Evolutionary conservation across 1,284 basidiomycete genomes (phyloP).

Genomic region (Ustilago lituana): DNA sequence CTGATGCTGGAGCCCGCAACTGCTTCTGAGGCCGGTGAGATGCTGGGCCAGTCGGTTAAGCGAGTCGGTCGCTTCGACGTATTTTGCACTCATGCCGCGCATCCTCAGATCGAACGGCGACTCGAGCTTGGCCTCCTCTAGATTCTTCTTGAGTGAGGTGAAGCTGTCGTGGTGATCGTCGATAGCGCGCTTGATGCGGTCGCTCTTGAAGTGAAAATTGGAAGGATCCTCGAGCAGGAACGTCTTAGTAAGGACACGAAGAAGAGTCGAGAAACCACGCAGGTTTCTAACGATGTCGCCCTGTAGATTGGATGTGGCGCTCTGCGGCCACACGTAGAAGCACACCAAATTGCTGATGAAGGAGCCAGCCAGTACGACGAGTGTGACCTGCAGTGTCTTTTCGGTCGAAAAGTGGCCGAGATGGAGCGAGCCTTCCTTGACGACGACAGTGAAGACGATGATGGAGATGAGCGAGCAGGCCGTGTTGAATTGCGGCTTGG

Average conservation of each 20-base stretch:
- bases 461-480: conserved; percentile 70
- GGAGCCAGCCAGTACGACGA: conserved; percentile 81
- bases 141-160: conserved; percentile 60
- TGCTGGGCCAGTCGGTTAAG: conserved; percentile 62
- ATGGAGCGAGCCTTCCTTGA: conserved; percentile 86
- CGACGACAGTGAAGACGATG: conserved; percentile 70
- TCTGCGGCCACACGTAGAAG: conserved; percentile 82
- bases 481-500: conserved; percentile 88
- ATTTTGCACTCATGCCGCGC: conserved; percentile 47
- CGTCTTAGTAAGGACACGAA: conserved; percentile 61
- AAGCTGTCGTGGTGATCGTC: conserved; percentile 62
- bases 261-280: conserved; percentile 57
- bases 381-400: conserved; percentile 67
- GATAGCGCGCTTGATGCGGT: conserved; percentile 59
- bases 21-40: conserved; percentile 57
- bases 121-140: conserved; percentile 60
- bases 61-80: conserved; percentile 53
- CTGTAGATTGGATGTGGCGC: conserved; percentile 84
- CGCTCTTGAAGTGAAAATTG: conserved; percentile 56
- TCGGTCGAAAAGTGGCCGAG: conserved; percentile 68
- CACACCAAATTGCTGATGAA: conserved; percentile 84
- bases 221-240: conserved; percentile 61
- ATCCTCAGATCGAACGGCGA: conserved; percentile 55
- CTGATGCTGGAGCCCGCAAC: conserved; percentile 60
- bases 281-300: conserved; percentile 56